A percentile compares a stretch with the other conserved stretches of the same genome.
Conservation (phyloP, 2,329 filamentous ascomycete genomes). For the Apiospora aurea region DNA sequence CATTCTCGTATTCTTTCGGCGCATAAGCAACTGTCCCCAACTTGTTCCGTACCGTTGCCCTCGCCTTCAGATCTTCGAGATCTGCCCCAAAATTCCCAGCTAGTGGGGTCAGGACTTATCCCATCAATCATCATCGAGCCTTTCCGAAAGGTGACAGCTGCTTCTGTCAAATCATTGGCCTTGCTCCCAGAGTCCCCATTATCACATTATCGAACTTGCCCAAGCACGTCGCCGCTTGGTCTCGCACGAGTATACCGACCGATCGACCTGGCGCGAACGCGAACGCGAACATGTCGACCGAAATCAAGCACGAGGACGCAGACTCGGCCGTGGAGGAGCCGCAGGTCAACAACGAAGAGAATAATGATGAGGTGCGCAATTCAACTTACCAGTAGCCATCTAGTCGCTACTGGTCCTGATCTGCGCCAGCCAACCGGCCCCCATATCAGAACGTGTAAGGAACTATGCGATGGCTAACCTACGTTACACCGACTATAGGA, state of each 20-base stretch:
- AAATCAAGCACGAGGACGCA: conserved; percentile 16
- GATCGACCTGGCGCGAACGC: background rate
- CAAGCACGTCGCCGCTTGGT: background rate
- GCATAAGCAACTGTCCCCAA: background rate
- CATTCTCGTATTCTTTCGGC: background rate
- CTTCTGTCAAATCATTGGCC: conserved; percentile 10
- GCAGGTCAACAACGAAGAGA: conserved; percentile 43
- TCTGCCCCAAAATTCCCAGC: conserved; percentile 9
- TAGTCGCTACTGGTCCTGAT: conserved; percentile 32
- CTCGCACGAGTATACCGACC: background rate
- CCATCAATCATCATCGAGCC: conserved; percentile 16
- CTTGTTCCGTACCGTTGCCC: background rate
- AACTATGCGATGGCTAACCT: conserved; percentile 35
- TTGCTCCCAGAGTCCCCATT: background rate
- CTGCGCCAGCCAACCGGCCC: conserved; percentile 27
- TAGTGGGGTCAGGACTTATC: conserved; percentile 19
- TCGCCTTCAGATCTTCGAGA: background rate
- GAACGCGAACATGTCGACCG: conserved; percentile 13
- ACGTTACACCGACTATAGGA: conserved; percentile 53
- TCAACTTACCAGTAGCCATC: conserved; percentile 27
- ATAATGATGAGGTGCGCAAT: conserved; percentile 56
- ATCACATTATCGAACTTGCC: background rate
- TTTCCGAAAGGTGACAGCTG: background rate
- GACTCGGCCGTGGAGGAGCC: conserved; percentile 12
- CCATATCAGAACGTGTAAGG: conserved; percentile 26